Evolutionary conservation across 768 basidiomycete genomes (phyloP), one percentile per base, ranked within the genome.

Genomic region (Tulasnella sp.): DNA sequence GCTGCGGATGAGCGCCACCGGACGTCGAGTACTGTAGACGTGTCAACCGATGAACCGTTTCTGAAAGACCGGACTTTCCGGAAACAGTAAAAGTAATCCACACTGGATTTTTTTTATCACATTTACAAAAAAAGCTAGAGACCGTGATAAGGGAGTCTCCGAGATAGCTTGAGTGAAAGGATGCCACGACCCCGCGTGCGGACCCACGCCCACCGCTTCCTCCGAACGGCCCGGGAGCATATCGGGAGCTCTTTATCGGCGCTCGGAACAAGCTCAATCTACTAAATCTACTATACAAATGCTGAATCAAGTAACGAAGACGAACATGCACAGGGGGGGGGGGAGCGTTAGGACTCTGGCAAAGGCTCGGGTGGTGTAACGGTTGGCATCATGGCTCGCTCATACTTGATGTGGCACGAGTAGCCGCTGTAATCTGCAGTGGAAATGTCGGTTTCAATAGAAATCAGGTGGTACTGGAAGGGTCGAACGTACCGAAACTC

Each of bases 361-460:
- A 11, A 59, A 26, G 22, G 52, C 5, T 59, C 52, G 1, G 26
- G 52, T 12, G 29, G 22, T 59, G 52, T 7, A 12, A 9, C 32
- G 26, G 52, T 26, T 59, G 52, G 52, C 52, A 59, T 59, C 52
- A 59, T 59, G 8, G 52, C 29, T 12, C 3, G 22, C 52, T 91
- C 89, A 76, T 90, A 95, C 80, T 85, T 86, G 74, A 87, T 89
- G 76, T 94, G 82, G 79, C 94, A 96, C 26, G 93, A 95, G 81
- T 95, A 95, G 90, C 92, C 87, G 14, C 16, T 47, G 65, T 69
- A 71, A 65, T 40, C 71, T 71, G 67, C 17, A 76, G 34, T 71
- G 72, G 37, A 74, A 74, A 11, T 1, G 26, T 8, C 11, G 40
- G 47, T 9, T 29, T 26, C 40, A 16, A 39, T 29, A 36, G 9